Conservation (phyloP, 1,284 basidiomycete species). For the Paramarasmius palmivorus region DNA sequence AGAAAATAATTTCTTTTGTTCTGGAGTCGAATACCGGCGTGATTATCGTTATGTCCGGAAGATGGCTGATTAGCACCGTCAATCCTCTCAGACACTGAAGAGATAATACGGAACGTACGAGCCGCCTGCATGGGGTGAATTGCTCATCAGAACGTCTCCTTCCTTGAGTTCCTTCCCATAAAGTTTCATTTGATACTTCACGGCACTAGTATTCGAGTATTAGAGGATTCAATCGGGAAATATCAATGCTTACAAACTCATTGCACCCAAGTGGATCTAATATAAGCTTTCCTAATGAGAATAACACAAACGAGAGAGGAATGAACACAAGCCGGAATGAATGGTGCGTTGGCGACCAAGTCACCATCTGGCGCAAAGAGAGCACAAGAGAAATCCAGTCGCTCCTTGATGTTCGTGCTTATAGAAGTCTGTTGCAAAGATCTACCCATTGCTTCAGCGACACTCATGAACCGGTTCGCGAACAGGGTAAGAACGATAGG, state of each 20-base stretch:
- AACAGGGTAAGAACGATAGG: slow-evolving; percentile 89
- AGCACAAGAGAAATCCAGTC: slow-evolving; percentile 88
- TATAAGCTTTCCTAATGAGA: no score
- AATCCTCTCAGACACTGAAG: not conserved
- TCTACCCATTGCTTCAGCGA: slow-evolving; percentile 91
- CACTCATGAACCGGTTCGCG: slow-evolving; percentile 90
- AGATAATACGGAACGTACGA: slow-evolving; percentile 52
- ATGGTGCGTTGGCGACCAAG: slow-evolving; percentile 89
- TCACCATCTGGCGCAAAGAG: slow-evolving; percentile 90
- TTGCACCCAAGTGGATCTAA: slow-evolving; percentile 60
- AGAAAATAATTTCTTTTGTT: slow-evolving; percentile 82
- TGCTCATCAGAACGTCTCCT: slow-evolving; percentile 91
- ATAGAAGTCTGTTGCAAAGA: slow-evolving; percentile 90
- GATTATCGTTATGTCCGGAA: slow-evolving; percentile 89
- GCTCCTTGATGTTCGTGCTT: slow-evolving; percentile 89
- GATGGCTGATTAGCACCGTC: slow-evolving; percentile 18
- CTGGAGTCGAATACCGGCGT: slow-evolving; percentile 80
- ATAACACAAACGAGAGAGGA: no score
- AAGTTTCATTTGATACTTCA: slow-evolving; percentile 86
- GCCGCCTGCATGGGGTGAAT: slow-evolving; percentile 86
- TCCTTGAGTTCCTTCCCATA: slow-evolving; percentile 70
- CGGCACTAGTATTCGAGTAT: slow-evolving; percentile 54
- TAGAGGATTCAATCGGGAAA: slow-evolving; percentile 10
- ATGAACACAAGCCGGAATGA: slow-evolving; percentile 82
- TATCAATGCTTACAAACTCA: slow-evolving; percentile 69